Evolutionary conservation across 805 yeast genomes (phyloP).

Genomic region (Ogataea wickerhamii): DNA sequence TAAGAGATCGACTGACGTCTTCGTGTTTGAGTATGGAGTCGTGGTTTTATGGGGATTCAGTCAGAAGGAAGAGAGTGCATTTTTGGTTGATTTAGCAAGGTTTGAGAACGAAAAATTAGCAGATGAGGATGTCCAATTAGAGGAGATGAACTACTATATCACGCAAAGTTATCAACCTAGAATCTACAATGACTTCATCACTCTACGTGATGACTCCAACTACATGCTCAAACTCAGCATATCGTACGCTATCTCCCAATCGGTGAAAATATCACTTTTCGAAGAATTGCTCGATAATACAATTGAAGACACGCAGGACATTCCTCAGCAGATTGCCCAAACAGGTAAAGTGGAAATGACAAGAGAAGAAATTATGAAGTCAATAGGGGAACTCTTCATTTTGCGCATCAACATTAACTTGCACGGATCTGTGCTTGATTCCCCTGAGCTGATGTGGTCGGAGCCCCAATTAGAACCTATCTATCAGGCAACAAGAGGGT

Average conservation of each 20-base stretch:
- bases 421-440: conserved; percentile 86
- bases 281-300: conserved; percentile 96
- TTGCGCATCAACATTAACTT: conserved; percentile 75
- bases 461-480: conserved; percentile 98
- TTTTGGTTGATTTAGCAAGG: conserved; percentile 78
- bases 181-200: conserved; percentile 91
- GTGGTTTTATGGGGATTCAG: conserved; percentile 95
- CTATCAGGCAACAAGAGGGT: conserved; percentile 95
- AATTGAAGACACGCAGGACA: conserved; percentile 94
- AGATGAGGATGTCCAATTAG: conserved; percentile 87
- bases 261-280: conserved; percentile 90
- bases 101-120: conserved; percentile 91
- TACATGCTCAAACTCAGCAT: conserved; percentile 90
- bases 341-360: conserved; percentile 95
- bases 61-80: conserved; percentile 74
- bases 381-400: conserved; percentile 93
- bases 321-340: conserved; percentile 92
- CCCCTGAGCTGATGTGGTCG: conserved; percentile 98
- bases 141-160: conserved; percentile 91
- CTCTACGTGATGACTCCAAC: conserved; percentile 82
- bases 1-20: conserved; percentile 70
- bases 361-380: conserved; percentile 92
- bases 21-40: conserved; percentile 95
- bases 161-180: conserved; percentile 94
- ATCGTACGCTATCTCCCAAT: conserved; percentile 93